These are phyloP conservation scores for Aegilops speltoides DNA, from an alignment of 176 grass and related monocot species.

Conservation along the genomic window DNA sequence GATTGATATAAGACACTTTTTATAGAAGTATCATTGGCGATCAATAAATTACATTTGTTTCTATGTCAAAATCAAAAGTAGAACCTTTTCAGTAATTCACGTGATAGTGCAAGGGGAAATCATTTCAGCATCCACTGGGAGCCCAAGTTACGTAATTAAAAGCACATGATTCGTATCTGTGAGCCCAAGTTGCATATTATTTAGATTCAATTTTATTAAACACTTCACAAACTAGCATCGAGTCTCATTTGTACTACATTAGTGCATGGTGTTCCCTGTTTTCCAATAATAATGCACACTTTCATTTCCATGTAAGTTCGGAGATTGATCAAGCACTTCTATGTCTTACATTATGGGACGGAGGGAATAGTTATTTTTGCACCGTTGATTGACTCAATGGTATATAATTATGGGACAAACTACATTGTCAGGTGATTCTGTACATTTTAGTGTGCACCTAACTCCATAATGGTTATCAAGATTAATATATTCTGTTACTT, in stretches of 20 bases:
- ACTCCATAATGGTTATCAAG: background rate
- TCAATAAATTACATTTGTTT: slow-evolving; percentile 2
- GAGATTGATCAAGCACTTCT: background rate
- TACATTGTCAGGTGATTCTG: background rate
- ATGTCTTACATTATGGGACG: background rate
- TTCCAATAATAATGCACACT: background rate
- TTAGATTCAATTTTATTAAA: background rate
- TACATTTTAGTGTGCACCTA: background rate
- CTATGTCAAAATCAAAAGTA: slow-evolving; percentile 3
- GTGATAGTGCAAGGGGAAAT: background rate
- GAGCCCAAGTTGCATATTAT: background rate
- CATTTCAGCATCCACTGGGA: background rate
- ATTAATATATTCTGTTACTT: background rate
- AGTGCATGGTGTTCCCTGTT: background rate
- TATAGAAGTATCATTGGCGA: background rate
- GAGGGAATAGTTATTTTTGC: background rate
- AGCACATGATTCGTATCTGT: background rate
- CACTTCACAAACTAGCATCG: background rate
- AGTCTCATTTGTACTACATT: background rate
- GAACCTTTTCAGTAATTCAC: background rate
- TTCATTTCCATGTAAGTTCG: background rate
- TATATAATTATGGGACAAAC: background rate
- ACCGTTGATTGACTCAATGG: background rate
- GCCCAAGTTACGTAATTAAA: background rate
- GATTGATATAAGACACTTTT: background rate